phyloP scores from a whole-genome alignment of 2,329 filamentous ascomycete species.

The Pseudocercospora vitis region DNA sequence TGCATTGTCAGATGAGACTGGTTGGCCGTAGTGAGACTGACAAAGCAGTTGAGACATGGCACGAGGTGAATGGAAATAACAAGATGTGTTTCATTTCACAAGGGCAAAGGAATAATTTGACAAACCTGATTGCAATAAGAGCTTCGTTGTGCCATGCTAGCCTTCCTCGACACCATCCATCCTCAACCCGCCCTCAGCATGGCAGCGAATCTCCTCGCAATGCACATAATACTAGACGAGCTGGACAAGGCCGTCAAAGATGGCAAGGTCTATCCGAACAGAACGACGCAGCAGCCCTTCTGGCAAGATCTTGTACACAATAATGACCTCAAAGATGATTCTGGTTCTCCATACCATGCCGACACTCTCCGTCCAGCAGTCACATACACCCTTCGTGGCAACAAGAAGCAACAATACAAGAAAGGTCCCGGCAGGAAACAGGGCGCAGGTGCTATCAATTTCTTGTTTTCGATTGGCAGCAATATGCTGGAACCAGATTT shows the following conservation, averaged over 20 bases:
- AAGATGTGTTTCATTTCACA: background rate
- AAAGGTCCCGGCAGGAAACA: background rate
- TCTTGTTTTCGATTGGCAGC: background rate
- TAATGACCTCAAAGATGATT: background rate
- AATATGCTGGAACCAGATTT: background rate
- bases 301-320: background rate
- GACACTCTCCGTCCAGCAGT: background rate
- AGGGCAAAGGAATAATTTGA: background rate
- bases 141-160: background rate
- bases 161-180: background rate
- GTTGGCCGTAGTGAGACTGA: background rate
- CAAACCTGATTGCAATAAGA: conserved; percentile 1
- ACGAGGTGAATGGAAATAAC: background rate
- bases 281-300: background rate
- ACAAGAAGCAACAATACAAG: background rate
- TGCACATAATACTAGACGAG: background rate
- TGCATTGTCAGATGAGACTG: background rate
- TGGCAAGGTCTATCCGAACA: background rate
- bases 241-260: background rate
- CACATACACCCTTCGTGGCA: background rate
- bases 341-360: background rate
- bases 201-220: background rate
- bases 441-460: background rate
- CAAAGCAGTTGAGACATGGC: conserved; percentile 1
- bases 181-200: background rate